These are phyloP conservation scores for Hsuehochloa calcarea DNA, from an alignment of 176 grass and related monocot species.

Conservation along the genomic window DNA sequence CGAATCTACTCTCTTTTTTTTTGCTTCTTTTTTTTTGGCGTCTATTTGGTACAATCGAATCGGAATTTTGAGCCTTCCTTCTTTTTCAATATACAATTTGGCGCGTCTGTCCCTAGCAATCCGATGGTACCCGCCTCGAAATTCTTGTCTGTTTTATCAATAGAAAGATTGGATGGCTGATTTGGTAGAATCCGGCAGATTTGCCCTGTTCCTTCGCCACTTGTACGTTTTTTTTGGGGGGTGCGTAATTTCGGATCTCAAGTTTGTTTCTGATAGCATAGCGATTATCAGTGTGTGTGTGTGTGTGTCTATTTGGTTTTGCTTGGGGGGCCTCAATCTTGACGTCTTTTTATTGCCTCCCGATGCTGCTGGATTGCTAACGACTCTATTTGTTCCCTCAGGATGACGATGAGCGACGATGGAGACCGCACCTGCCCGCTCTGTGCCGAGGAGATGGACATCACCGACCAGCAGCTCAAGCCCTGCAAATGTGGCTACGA, in stretches of 20 bases:
- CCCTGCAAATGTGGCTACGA: slow-evolving; percentile 98
- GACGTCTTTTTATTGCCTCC: background rate
- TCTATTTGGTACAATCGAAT: background rate
- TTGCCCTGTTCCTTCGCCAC: background rate
- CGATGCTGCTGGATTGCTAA: background rate
- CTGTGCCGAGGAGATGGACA: slow-evolving; percentile 96
- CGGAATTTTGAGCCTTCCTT: background rate
- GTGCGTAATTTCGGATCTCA: slow-evolving; percentile 26
- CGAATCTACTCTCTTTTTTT: background rate
- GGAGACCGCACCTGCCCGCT: slow-evolving; percentile 96
- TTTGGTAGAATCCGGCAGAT: background rate
- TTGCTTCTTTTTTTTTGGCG: background rate
- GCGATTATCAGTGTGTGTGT: background rate
- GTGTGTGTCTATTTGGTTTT: background rate
- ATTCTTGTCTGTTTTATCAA: background rate
- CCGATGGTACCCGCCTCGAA: background rate
- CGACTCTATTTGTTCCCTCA: slow-evolving; percentile 9
- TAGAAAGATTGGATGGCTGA: slow-evolving; percentile 12
- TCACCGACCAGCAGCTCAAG: slow-evolving; percentile 93
- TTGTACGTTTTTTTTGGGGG: background rate
- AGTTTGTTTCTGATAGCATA: background rate
- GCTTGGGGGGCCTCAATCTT: background rate
- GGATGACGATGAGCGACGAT: slow-evolving; percentile 89
- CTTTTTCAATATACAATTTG: background rate
- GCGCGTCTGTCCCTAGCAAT: background rate